Evolutionary conservation across 495 filamentous ascomycete genomes (phyloP).

Genomic region (Hyaloscypha variabilis): DNA sequence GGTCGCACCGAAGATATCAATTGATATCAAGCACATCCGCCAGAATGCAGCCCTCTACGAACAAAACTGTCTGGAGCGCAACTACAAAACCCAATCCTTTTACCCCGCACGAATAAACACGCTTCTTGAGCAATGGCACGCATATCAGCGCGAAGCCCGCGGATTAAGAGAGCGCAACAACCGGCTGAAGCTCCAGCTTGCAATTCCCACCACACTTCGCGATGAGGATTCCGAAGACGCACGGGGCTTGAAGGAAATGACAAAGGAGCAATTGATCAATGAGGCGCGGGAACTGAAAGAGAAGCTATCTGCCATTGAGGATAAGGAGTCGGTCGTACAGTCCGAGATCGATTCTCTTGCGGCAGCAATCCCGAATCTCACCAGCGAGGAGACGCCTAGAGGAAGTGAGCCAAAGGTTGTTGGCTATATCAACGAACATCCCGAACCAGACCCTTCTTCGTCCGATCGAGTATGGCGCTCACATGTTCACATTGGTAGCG

Average conservation of each 20-base stretch:
- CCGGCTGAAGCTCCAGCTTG: conserved; percentile 48
- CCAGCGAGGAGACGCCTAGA: conserved; percentile 72
- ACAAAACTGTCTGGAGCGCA: conserved; percentile 81
- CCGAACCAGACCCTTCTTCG: conserved; percentile 50
- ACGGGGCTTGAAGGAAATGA: conserved; percentile 29
- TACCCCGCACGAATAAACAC: conserved; percentile 71
- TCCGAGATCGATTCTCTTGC: conserved; percentile 76
- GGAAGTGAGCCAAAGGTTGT: conserved; percentile 62
- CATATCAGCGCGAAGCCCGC: conserved; percentile 54
- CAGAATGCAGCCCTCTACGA: conserved; percentile 76
- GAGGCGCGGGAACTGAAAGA: conserved; percentile 74
- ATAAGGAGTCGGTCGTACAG: conserved; percentile 58
- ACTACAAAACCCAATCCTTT: conserved; percentile 69
- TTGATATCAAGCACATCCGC: conserved; percentile 89
- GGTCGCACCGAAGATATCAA: conserved; percentile 76
- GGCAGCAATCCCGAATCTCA: conserved; percentile 83
- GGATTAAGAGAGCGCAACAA: conserved; percentile 62
- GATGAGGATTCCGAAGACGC: conserved; percentile 40
- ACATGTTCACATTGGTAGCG: conserved; percentile 82
- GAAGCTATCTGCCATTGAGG: conserved; percentile 59
- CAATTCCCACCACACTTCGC: conserved; percentile 41
- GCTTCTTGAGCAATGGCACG: conserved; percentile 68
- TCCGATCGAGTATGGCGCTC: conserved; percentile 60
- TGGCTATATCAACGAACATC: conserved; percentile 76
- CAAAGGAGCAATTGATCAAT: conserved; percentile 53